Conservation (phyloP, 2,329 filamentous ascomycete species). For the Talaromyces sp. region DNA sequence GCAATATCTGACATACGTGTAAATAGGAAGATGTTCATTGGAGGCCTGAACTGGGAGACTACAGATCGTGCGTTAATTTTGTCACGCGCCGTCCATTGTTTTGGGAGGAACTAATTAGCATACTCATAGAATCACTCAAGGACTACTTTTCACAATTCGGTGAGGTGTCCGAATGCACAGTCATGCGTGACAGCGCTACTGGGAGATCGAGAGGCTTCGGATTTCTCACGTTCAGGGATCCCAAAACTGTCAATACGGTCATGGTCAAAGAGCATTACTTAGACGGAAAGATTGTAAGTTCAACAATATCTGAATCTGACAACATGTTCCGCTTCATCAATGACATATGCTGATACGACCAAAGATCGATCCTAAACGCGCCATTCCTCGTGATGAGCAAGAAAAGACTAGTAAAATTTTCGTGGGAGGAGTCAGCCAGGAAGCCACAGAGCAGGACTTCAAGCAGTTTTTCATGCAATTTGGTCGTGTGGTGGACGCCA, state of each 20-base stretch:
- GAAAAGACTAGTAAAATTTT: constrained; percentile 99
- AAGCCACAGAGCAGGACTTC: constrained; percentile 94
- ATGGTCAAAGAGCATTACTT: constrained; percentile 99
- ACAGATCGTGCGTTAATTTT: constrained; percentile 74
- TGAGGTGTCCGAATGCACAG: constrained; percentile 94
- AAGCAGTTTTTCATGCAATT: constrained; percentile 96
- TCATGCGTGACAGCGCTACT: constrained; percentile 96
- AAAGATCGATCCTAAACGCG: constrained; percentile 95
- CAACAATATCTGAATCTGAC: background rate
- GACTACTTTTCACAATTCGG: constrained; percentile 98
- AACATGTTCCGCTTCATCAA: background rate
- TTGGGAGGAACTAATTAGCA: background rate
- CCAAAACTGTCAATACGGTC: constrained; percentile 96
- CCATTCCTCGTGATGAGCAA: constrained; percentile 95
- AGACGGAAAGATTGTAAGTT: constrained; percentile 91
- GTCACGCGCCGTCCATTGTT: background rate
- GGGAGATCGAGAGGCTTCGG: constrained; percentile 94
- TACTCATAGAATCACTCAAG: constrained; percentile 76
- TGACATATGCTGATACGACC: constrained; percentile 25
- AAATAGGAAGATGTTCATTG: constrained; percentile 97
- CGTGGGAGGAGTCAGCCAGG: constrained; percentile 94
- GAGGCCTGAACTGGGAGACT: constrained; percentile 97
- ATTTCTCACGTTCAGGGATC: constrained; percentile 95
- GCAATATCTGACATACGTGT: constrained; percentile 31
- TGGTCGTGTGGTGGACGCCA: constrained; percentile 92